These are phyloP conservation scores for Areca catechu DNA, from an alignment of 176 grass and related monocot species.

Conservation along the genomic window DNA sequence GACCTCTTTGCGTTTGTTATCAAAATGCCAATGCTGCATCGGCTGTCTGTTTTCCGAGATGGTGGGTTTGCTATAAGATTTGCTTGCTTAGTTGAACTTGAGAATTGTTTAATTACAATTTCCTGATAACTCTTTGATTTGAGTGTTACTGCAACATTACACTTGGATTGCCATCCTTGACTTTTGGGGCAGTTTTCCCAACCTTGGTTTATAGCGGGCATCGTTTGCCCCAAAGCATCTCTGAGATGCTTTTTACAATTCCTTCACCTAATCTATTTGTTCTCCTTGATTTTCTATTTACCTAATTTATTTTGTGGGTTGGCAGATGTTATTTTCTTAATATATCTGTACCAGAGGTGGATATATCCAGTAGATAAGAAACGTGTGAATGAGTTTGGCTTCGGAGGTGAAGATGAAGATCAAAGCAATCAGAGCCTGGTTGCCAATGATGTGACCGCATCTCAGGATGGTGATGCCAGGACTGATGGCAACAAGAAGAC, in stretches of 20 bases:
- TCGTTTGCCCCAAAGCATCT: too few species aligned
- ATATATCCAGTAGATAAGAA: constrained; percentile 90
- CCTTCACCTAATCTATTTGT: not conserved
- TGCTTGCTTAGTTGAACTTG: not conserved
- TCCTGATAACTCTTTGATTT: too few species aligned
- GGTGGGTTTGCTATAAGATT: constrained; percentile 33
- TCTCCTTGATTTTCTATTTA: not conserved
- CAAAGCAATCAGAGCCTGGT: constrained; percentile 30
- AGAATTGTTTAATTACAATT: not conserved
- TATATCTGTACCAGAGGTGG: constrained; percentile 98
- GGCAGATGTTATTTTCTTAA: constrained; percentile 98
- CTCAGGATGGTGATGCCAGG: constrained; percentile 25
- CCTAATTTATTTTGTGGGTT: not conserved
- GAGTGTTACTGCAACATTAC: too few species aligned
- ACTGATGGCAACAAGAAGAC: constrained; percentile 58
- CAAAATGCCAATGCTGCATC: constrained; percentile 96
- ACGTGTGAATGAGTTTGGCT: constrained; percentile 90
- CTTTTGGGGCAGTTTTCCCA: too few species aligned
- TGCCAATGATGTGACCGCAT: constrained; percentile 25
- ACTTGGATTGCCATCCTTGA: too few species aligned
- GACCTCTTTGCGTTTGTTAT: constrained; percentile 99
- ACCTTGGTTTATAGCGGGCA: too few species aligned
- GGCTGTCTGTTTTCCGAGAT: constrained; percentile 97
- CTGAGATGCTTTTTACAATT: too few species aligned
- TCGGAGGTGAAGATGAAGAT: constrained; percentile 67